Evolutionary conservation across 140 eudicot genomes (phyloP), one percentile per base, ranked within the genome.

Genomic region (Cichorium intybus): DNA sequence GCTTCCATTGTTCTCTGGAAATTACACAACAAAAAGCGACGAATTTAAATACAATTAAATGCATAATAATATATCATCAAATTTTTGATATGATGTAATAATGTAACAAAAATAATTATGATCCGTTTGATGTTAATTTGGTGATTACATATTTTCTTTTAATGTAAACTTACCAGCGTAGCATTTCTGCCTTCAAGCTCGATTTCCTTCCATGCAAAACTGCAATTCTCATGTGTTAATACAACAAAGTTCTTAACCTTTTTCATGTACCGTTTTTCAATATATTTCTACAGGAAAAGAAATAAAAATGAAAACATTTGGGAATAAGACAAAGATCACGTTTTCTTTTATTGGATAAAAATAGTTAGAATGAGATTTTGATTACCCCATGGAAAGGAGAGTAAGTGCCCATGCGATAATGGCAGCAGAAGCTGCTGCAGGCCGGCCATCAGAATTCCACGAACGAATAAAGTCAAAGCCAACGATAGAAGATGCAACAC

Each of bases 1-100:
- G 95, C 95, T 76, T 90, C 97, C 97, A 90, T 82, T 64, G 95
- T 84, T 79, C 76, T 87, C 97, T 87, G 95, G 51, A 73, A 78
- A 24, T 45, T 22, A 35, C 51, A 39, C 47, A 4, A 52, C 24
- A 23, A 66, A 24, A 26, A 6, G 45, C 34, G 15, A 29, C 27
- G 10, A 17, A 15, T 45, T 43, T 27, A 69, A 7, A 46, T 31
- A 51, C 16, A 15, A 50, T 18, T 20, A 50, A 22, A 29, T 12
- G 7, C 49, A 43, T 39, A 39, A 39, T 39, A 10, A 39, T 39
- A 39, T 39, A 12, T 10, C 47, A 16, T 28, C 60, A 54, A 54
- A 1, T 8, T 9, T 2, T n/a, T 4, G n/a, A n/a, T 12, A 43
- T 43, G 20, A 43, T 43, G 20, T n/a, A n/a, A 41, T 41, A 5